These are phyloP conservation scores for Pseudogymnoascus sp. DNA, from an alignment of 2,329 filamentous ascomycete species.

Conservation along the genomic window DNA sequence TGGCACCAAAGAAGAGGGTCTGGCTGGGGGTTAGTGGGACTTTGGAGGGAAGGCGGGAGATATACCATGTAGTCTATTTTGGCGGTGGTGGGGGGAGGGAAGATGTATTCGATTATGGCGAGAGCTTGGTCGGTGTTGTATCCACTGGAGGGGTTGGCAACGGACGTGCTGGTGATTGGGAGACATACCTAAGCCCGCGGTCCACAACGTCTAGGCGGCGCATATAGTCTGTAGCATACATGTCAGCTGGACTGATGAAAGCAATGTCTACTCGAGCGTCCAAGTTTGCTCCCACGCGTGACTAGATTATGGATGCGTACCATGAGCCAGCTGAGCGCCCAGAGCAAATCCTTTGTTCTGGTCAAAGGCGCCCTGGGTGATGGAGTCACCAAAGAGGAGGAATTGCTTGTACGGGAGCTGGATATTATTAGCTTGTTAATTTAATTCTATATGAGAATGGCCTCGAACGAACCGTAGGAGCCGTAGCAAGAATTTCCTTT, in stretches of 20 bases:
- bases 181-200: conserved; percentile 61
- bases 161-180: background rate
- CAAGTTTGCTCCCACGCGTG: background rate
- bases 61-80: conserved; percentile 62
- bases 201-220: conserved; percentile 82
- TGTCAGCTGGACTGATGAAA: background rate
- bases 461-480: background rate
- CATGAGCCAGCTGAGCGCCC: conserved; percentile 57
- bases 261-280: background rate
- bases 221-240: conserved; percentile 53
- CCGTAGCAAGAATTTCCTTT: background rate
- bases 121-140: conserved; percentile 76
- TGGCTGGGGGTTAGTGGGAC: conserved; percentile 12
- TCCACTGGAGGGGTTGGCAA: conserved; percentile 39
- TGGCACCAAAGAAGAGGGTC: conserved; percentile 74
- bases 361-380: conserved; percentile 63
- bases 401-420: conserved; percentile 42
- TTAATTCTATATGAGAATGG: no score
- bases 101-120: conserved; percentile 59
- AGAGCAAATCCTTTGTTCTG: conserved; percentile 66
- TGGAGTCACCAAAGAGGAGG: conserved; percentile 83
- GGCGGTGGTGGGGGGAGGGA: conserved; percentile 57
- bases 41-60: conserved; percentile 5
- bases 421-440: background rate
- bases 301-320: conserved; percentile 39